Evolutionary conservation across 2,329 filamentous ascomycete species (phyloP).

Genomic region (Aspergillus puulaauensis): DNA sequence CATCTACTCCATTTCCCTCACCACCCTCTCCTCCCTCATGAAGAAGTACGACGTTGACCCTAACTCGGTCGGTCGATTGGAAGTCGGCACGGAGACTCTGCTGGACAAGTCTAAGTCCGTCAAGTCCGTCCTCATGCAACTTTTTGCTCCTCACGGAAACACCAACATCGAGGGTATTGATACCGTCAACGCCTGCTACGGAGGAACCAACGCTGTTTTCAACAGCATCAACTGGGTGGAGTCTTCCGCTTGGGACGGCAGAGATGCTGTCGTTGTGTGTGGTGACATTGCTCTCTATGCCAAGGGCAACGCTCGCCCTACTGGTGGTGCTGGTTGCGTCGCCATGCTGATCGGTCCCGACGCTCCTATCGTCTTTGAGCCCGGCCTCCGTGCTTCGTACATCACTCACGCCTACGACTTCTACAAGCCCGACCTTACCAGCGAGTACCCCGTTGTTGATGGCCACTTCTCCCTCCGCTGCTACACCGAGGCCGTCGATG

Average conservation of each 20-base stretch:
- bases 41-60: constrained; percentile 81
- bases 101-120: constrained; percentile 90
- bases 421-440: constrained; percentile 85
- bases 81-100: constrained; percentile 83
- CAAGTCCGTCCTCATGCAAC: constrained; percentile 85
- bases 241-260: constrained; percentile 82
- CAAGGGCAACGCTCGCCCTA: constrained; percentile 78
- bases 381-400: constrained; percentile 76
- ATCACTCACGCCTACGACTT: constrained; percentile 86
- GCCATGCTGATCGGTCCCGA: constrained; percentile 77
- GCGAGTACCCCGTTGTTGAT: constrained; percentile 83
- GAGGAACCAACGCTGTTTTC: constrained; percentile 80
- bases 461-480: constrained; percentile 80
- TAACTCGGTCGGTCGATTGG: constrained; percentile 74
- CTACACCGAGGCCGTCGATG: constrained; percentile 78
- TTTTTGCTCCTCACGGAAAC: constrained; percentile 71
- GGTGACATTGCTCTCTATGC: constrained; percentile 85
- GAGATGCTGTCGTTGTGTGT: constrained; percentile 75
- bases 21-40: constrained; percentile 73
- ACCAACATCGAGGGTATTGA: constrained; percentile 82
- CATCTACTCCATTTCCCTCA: constrained; percentile 84
- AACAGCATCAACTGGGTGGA: constrained; percentile 84
- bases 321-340: constrained; percentile 75
- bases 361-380: constrained; percentile 73
- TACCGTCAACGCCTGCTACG: constrained; percentile 83